Evolutionary conservation across 2,329 filamentous ascomycete species (phyloP), one percentile per base, ranked within the genome.

Genomic region (Chrysosporium keratinophilum): DNA sequence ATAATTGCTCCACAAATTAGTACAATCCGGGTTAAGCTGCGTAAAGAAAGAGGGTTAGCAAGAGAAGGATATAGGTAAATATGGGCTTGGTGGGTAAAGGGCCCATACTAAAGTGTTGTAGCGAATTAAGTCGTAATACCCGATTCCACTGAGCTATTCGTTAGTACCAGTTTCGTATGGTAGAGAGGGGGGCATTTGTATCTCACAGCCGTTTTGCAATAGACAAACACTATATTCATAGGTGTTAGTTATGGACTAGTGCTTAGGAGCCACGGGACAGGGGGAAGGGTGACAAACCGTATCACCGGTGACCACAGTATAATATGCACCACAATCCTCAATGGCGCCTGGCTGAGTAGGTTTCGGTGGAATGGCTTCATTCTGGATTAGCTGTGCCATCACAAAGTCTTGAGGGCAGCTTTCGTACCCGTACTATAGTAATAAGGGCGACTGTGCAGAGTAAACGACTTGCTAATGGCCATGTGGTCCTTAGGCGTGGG

Each of bases 291-390:
- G 40, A 53, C 58, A 46, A 42, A 59, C 58, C 19, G 58, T 59
- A 44, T 59, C 58, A 19, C 58, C 58, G 12, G 34, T 3, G 37
- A 41, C 47, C 11, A 59, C 56, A 14, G 49, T 50, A 41, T 58
- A 56, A 37, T 59, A 59, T 12, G 56, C 40, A 33, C 52, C 54
- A 40, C 58, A 59, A 12, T 52, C 17, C 15, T 48, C 33, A 20
- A 58, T 52, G 12, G 58, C 42, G 7, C 58, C 58, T 19, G 56
- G 50, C 20, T 59, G 58, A n/a, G 54, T 55, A n/a, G 56, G 56
- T 10, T 23, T 12, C 1, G 52, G 33, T 9, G 58, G 52, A 46
- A 52, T 53, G 10, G 46, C 58, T 59, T 37, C 14, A 20, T n/a
- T 35, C 15, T 3, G 9, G 6, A 19, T 46, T 46, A 46, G 23